Evolutionary conservation across 805 yeast species (phyloP).

Genomic region (Candida peoriensis): DNA sequence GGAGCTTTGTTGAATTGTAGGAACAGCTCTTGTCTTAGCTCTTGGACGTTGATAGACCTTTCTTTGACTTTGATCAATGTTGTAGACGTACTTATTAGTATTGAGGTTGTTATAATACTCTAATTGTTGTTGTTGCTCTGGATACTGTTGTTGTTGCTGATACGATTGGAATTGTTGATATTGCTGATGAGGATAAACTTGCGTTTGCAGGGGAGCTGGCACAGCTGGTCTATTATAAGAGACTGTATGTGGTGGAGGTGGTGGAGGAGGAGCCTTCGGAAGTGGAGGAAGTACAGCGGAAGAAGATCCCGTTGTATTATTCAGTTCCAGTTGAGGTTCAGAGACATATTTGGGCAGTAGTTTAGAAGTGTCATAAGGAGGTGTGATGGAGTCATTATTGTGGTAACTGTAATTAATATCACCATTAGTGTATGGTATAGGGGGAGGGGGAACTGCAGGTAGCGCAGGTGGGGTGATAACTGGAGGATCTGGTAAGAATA

Average conservation of each 20-base stretch:
- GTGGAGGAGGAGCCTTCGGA: conserved; percentile 4
- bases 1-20: conserved; percentile 32
- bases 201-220: conserved; percentile 1
- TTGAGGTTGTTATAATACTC: neutral
- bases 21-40: conserved; percentile 21
- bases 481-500: conserved; percentile 25
- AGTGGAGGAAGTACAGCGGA: no score
- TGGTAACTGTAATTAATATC: conserved; percentile 2
- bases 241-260: conserved; percentile 6
- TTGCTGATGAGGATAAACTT: conserved; percentile 1
- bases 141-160: conserved; percentile 3
- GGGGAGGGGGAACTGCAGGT: conserved; percentile 10
- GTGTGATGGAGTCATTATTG: conserved; percentile 10
- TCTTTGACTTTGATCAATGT: conserved; percentile 4
- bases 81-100: conserved; percentile 5
- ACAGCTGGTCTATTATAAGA: conserved; percentile 1
- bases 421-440: conserved; percentile 1
- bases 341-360: conserved; percentile 17
- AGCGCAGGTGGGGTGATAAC: conserved; percentile 23
- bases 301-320: no score
- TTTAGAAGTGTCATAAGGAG: conserved; percentile 11
- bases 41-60: conserved; percentile 8
- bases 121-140: neutral
- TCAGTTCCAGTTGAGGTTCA: no score
- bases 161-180: neutral